Base-by-base conservation (phyloP, 2,329 filamentous ascomycete genomes). In the Atkinsonella texensis region DNA sequence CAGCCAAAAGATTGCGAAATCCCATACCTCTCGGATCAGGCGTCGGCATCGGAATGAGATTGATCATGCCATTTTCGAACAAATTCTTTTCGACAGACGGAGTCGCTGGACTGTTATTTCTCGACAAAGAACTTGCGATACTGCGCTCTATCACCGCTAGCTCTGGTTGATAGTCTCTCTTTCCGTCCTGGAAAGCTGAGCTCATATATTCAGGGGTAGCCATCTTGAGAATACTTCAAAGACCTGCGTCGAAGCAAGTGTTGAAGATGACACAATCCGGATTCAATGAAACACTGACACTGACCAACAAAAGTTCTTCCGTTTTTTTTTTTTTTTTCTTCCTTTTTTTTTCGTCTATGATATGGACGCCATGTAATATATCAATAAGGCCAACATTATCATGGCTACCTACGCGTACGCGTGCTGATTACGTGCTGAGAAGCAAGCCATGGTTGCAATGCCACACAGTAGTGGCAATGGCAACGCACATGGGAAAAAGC, bases 31-130 rank as follows among this genome's bases (percentile, higher is more conserved):
- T 45, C 12, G 49, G 49, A 15, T 50, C 35, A 15, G 33, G 13
- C 7, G 49, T 50, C n/a, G 49, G 49, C 49, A 50, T 50, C 15
- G 49, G 49, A 32, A 50, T 50, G 32, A 50, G 32, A 31, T 46
- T 45, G 20, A 50, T 41, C 31, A 11, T 40, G 43, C 41, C 49
- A 20, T 50, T 32, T n/a, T 50, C 28, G 32, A 43, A 49, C 13
- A 49, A 32, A 1, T 28, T 9, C n/a, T 46, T 40, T n/a, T 45
- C 42, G 15, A 6, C 10, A 6, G 17, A 23, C 33, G 38, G 49
- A 13, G 15, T 15, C n/a, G 13, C 15, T 13, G 3, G 4, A 15
- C 2, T 9, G 12, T 31, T 17, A 10, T 50, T 18, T 11, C 5
- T 23, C 6, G 49, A 46, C n/a, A 33, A 32, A 1, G 42, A 38